Evolutionary conservation across 768 basidiomycete species (phyloP).

Genomic region (Termitomyces bulborhizus): DNA sequence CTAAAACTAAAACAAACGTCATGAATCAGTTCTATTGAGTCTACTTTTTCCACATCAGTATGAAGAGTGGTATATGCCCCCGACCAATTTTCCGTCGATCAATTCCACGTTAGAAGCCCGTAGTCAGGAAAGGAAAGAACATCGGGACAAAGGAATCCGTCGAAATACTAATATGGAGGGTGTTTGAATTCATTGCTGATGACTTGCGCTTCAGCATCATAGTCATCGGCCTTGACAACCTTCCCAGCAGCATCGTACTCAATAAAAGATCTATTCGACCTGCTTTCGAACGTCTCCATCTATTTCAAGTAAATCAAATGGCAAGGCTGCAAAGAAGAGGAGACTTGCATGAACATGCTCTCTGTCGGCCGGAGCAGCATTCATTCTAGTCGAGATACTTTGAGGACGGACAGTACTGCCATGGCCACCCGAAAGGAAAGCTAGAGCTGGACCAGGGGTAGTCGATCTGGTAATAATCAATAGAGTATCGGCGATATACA

Average conservation of each 20-base stretch:
- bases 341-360: slow-evolving; percentile 53
- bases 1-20: no score
- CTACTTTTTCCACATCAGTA: no score
- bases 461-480: slow-evolving; percentile 22
- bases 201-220: slow-evolving; percentile 55
- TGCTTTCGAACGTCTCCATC: slow-evolving; percentile 64
- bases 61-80: neutral
- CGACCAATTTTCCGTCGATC: neutral
- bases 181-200: slow-evolving; percentile 61
- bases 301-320: slow-evolving; percentile 18
- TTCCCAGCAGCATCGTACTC: slow-evolving; percentile 58
- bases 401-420: slow-evolving; percentile 19
- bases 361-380: slow-evolving; percentile 35
- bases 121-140: no score
- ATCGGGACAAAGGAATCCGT: no score
- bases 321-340: neutral
- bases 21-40: no score
- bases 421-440: slow-evolving; percentile 44
- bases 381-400: slow-evolving; percentile 27
- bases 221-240: slow-evolving; percentile 34
- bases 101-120: neutral
- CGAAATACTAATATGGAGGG: slow-evolving; percentile 34
- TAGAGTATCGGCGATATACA: neutral
- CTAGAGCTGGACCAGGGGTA: slow-evolving; percentile 49
- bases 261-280: slow-evolving; percentile 33